Base-by-base conservation (phyloP, 108 stramenopile genomes). In the Cyclotella atomus region DNA sequence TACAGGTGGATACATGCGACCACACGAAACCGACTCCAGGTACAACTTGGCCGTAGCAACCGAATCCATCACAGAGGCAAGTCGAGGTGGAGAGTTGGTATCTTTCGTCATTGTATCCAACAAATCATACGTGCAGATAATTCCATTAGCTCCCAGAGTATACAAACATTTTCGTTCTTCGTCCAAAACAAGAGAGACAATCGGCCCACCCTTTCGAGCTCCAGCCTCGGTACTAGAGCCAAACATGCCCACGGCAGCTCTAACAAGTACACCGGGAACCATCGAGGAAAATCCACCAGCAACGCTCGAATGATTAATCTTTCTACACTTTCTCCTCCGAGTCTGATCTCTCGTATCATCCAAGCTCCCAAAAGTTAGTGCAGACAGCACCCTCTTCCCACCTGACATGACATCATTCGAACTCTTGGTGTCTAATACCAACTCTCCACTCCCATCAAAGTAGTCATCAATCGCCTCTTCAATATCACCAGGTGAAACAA, bases 91-190 rank as follows among this genome's bases (percentile, higher is more conserved):
- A n/a, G 57, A 25, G 24, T n/a, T 47, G 6, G 25, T 36, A 21
- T 35, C 20, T 36, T 55, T 36, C 33, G 38, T 73, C n/a, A 73
- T 61, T 3, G 45, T 24, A 19, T 75, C 46, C 43, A 30, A 68
- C 67, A 95, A 59, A 65, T 91, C 91, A 79, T 91, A 90, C 4
- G 84, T 85, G 68, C 86, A 89, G 35, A 95, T 90, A 65, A 82
- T 81, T n/a, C 91, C 94, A 50, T 68, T 83, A 17, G 77, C 70
- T n/a, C 83, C 82, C 56, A 95, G 65, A 1, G 91, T 89, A 75
- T 95, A 95, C 35, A 95, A 74, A 56, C 77, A 78, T 19, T 63
- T 56, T 17, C 94, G 88, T 53, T 91, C 90, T 20, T 83, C 86
- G 45, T 93, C 91, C 25, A 89, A 71, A 1, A 83, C 57, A 38